A percentile compares a stretch with the other conserved stretches of the same genome.
phyloP scores from a whole-genome alignment of 1,284 basidiomycete species.

The Trichosporon coremiiforme region DNA sequence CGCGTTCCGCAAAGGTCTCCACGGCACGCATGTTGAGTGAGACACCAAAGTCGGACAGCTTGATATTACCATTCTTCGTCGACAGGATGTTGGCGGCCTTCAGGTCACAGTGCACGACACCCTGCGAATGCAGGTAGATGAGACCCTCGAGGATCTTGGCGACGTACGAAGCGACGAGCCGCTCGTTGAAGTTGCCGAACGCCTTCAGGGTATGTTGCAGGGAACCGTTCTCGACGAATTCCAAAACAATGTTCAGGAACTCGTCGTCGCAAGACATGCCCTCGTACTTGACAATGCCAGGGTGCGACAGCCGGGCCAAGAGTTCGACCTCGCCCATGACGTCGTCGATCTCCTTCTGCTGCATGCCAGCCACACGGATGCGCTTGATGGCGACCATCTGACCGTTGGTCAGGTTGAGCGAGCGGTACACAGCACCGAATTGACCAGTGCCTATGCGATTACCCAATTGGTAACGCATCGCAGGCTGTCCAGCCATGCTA shows the following conservation, averaged over 20 bases:
- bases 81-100: constrained; percentile 61
- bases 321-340: constrained; percentile 90
- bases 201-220: constrained; percentile 85
- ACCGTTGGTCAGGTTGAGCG: constrained; percentile 85
- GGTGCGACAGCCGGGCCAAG: constrained; percentile 82
- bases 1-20: constrained; percentile 71
- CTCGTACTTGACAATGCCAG: constrained; percentile 90
- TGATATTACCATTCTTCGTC: constrained; percentile 62
- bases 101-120: constrained; percentile 45
- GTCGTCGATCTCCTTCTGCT: constrained; percentile 79
- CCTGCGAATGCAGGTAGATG: constrained; percentile 87
- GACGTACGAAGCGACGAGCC: constrained; percentile 82
- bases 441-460: constrained; percentile 96
- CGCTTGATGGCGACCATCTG: constrained; percentile 95
- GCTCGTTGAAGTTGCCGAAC: constrained; percentile 87
- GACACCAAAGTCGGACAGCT: constrained; percentile 63
- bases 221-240: constrained; percentile 94
- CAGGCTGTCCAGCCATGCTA: constrained; percentile 70
- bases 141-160: constrained; percentile 91
- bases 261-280: constrained; percentile 88
- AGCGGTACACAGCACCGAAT: constrained; percentile 92
- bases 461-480: constrained; percentile 85
- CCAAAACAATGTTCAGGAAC: constrained; percentile 84
- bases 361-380: constrained; percentile 79
- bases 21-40: constrained; percentile 59